phyloP scores from a whole-genome alignment of 129 eudicot species.

The Pittosporum tobira region DNA sequence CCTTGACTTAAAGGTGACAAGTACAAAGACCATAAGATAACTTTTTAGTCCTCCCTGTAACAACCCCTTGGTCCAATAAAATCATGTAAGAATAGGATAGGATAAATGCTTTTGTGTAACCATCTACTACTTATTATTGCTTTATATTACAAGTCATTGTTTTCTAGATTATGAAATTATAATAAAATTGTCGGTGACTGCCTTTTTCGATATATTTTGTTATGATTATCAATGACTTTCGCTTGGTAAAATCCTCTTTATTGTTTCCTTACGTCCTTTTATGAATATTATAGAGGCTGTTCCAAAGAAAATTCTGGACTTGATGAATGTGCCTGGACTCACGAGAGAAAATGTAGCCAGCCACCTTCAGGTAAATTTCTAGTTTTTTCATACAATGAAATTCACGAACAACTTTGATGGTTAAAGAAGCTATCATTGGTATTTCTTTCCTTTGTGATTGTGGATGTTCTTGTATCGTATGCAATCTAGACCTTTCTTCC shows the following conservation, averaged over 20 bases:
- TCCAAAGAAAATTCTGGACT: constrained; percentile 84
- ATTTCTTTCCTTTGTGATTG: constrained; percentile 1
- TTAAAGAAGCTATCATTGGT: neutral
- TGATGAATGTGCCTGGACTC: constrained; percentile 95
- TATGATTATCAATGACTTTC: no score
- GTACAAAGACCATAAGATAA: neutral
- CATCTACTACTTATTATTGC: no score
- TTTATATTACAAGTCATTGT: no score
- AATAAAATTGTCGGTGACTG: neutral
- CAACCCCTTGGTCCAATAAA: neutral
- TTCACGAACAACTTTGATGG: neutral
- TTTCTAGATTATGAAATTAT: neutral
- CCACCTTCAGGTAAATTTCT: constrained; percentile 78
- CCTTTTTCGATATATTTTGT: neutral
- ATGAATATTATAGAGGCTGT: constrained; percentile 80
- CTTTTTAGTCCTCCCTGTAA: neutral
- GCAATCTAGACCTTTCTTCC: constrained; percentile 7
- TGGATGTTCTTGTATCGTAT: constrained; percentile 3
- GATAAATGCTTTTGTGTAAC: neutral
- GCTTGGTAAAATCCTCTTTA: neutral
- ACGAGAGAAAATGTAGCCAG: constrained; percentile 94
- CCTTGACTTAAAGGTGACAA: neutral
- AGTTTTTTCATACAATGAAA: neutral
- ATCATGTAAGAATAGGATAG: neutral
- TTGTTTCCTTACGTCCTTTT: constrained; percentile 1